These are phyloP conservation scores for Rhodosporidiobolus odoratus DNA, from an alignment of 768 basidiomycete species.

Conservation along the genomic window DNA sequence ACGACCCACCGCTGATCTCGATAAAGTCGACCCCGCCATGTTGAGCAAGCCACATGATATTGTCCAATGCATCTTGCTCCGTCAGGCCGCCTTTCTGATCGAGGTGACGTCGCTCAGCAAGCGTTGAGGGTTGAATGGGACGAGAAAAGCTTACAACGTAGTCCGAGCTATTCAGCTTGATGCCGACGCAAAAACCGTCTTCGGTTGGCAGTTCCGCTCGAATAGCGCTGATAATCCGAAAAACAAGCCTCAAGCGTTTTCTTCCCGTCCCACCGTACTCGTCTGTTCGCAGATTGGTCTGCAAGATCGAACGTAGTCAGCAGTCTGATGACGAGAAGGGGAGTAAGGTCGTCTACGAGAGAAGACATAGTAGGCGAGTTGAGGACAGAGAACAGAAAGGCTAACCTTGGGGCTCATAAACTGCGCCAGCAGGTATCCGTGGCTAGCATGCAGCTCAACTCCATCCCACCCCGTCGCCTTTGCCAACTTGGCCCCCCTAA, in stretches of 20 bases:
- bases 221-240: constrained; percentile 56
- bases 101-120: background rate
- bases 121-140: background rate
- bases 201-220: constrained; percentile 53
- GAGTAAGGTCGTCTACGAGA: background rate
- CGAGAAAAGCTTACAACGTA: constrained; percentile 51
- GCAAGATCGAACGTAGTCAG: no score
- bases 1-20: constrained; percentile 82
- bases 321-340: background rate
- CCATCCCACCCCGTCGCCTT: constrained; percentile 73
- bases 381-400: background rate
- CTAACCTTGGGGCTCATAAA: constrained; percentile 68
- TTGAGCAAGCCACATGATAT: constrained; percentile 58
- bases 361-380: background rate
- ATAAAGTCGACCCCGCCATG: constrained; percentile 74
- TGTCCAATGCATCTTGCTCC: constrained; percentile 54
- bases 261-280: constrained; percentile 56
- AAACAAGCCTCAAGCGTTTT: constrained; percentile 55
- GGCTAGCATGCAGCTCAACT: constrained; percentile 73
- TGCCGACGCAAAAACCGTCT: constrained; percentile 60
- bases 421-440: constrained; percentile 76
- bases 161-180: constrained; percentile 77
- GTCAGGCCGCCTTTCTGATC: constrained; percentile 39
- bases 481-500: constrained; percentile 63
- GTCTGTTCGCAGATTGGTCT: constrained; percentile 60